A percentile compares a stretch with the other conserved stretches of the same genome.
These are phyloP conservation scores for Centrapalus pauciflorus DNA, from an alignment of 129 eudicot species.

Conservation along the genomic window DNA sequence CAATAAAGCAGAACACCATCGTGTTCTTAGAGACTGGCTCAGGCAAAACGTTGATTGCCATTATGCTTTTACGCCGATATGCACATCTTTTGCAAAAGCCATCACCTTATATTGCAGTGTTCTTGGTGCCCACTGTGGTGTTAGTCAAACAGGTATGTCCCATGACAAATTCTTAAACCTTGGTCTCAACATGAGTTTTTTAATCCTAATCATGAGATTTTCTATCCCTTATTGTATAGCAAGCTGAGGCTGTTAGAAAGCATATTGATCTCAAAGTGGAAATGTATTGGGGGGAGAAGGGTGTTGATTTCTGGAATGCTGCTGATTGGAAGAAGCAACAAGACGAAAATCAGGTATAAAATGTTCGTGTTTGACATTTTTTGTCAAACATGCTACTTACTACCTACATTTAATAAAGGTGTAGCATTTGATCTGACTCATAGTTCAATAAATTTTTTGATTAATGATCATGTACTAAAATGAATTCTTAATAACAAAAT, in stretches of 20 bases:
- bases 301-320: constrained; percentile 84
- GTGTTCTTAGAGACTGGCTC: constrained; percentile 94
- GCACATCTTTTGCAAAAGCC: constrained; percentile 66
- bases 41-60: constrained; percentile 81
- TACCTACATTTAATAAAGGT: background rate
- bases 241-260: constrained; percentile 55
- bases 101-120: constrained; percentile 53
- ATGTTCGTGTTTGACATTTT: constrained; percentile 1
- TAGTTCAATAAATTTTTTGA: background rate
- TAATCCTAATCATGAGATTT: background rate
- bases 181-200: background rate
- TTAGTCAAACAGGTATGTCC: constrained; percentile 69
- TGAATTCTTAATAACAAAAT: too few relatives aligned
- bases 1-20: constrained; percentile 76
- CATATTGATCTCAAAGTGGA: constrained; percentile 80
- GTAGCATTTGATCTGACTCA: background rate
- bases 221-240: constrained; percentile 33
- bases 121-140: constrained; percentile 92
- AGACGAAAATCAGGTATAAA: constrained; percentile 59
- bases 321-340: constrained; percentile 57
- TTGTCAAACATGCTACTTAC: background rate
- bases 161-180: background rate
- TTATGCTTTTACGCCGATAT: constrained; percentile 80
- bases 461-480: background rate
- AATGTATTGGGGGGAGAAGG: constrained; percentile 82